Conservation (phyloP, 2,329 filamentous ascomycete genomes). For the Periconia sp. region DNA sequence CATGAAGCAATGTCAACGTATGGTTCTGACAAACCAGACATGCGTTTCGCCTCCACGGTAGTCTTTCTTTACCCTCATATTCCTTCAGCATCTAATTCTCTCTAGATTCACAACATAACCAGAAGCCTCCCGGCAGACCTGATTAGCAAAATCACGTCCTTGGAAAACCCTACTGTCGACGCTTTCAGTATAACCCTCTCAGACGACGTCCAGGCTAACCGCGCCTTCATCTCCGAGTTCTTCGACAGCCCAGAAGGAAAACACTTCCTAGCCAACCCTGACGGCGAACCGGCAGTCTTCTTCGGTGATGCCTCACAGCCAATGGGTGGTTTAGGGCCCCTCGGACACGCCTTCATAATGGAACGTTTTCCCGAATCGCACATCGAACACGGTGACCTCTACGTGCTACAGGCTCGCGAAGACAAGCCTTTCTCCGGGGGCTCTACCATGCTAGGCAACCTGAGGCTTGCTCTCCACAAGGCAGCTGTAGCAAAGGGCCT, state of each 20-base stretch:
- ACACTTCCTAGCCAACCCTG: conserved; percentile 69
- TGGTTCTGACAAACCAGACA: conserved; percentile 91
- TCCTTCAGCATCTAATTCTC: no score
- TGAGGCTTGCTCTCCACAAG: conserved; percentile 74
- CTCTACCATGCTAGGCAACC: conserved; percentile 73
- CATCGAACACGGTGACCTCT: conserved; percentile 71
- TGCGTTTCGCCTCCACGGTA: conserved; percentile 74
- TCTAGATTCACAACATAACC: conserved; percentile 70
- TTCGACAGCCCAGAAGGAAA: conserved; percentile 69
- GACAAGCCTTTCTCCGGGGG: conserved; percentile 71
- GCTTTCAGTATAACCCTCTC: conserved; percentile 71
- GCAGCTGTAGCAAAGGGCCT: conserved; percentile 69
- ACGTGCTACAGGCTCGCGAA: conserved; percentile 80
- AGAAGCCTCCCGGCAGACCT: conserved; percentile 69
- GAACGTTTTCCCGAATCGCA: conserved; percentile 59
- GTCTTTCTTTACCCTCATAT: conserved; percentile 31
- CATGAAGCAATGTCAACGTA: conserved; percentile 77
- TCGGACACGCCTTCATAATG: conserved; percentile 75
- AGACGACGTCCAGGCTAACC: conserved; percentile 59
- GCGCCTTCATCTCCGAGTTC: conserved; percentile 70
- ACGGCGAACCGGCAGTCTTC: conserved; percentile 82
- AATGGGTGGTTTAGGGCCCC: conserved; percentile 74
- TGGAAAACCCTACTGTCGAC: conserved; percentile 75
- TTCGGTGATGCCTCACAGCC: conserved; percentile 77
- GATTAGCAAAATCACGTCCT: conserved; percentile 73